A percentile compares a stretch with the other conserved stretches of the same genome.
Evolutionary conservation across 495 filamentous ascomycete genomes (phyloP).

Genomic region (Penicillium flavigenum): DNA sequence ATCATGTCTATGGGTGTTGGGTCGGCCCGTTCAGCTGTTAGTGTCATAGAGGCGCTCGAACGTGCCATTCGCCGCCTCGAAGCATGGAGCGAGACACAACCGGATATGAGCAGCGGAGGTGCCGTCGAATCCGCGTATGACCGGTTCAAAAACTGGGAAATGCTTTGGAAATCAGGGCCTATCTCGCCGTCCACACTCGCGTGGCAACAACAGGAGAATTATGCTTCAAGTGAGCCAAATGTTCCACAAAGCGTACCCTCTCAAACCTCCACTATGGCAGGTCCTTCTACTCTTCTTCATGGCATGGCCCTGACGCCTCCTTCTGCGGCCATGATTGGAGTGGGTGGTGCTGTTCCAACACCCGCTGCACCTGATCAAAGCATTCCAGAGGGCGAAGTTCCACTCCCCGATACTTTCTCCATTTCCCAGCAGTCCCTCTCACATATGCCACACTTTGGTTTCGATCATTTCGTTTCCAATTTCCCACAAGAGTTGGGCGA

Average conservation of each 20-base stretch:
- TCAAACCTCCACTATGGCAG: constrained; percentile 14
- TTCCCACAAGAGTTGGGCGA: constrained; percentile 49
- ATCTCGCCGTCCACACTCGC: constrained; percentile 36
- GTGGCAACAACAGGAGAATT: constrained; percentile 23
- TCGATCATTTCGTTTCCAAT: constrained; percentile 49
- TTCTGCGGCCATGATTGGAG: constrained; percentile 11
- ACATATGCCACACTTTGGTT: constrained; percentile 41
- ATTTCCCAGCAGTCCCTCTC: constrained; percentile 35
- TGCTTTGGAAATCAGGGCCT: constrained; percentile 53
- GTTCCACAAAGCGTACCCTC: constrained; percentile 18
- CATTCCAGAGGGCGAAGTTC: constrained; percentile 25
- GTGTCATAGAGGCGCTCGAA: constrained; percentile 53
- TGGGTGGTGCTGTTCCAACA: constrained; percentile 17
- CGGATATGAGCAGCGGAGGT: constrained; percentile 32
- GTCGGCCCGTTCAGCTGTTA: constrained; percentile 51
- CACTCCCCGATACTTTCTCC: constrained; percentile 34
- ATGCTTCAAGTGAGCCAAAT: constrained; percentile 21
- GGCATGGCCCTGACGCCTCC: constrained; percentile 22
- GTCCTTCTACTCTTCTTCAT: constrained; percentile 12
- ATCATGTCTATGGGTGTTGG: constrained; percentile 54
- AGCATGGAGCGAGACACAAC: constrained; percentile 40
- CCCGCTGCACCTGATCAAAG: constrained; percentile 16
- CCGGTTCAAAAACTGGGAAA: constrained; percentile 53
- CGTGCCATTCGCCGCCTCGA: constrained; percentile 48
- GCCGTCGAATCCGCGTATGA: constrained; percentile 47